These are phyloP conservation scores for Articulospora tetracladia DNA, from an alignment of 495 filamentous ascomycete species.

Conservation along the genomic window DNA sequence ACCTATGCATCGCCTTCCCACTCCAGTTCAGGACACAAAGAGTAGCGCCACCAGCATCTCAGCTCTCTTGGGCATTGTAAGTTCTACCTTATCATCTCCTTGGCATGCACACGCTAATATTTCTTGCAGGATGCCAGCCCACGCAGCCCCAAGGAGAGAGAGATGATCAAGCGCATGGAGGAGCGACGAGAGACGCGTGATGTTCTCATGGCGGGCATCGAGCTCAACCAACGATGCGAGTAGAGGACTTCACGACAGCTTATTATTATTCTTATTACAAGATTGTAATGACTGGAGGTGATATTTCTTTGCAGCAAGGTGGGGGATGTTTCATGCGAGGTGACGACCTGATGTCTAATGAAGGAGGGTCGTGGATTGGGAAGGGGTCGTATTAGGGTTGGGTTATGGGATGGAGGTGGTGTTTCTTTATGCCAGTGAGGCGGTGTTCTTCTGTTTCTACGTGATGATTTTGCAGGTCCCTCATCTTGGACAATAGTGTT, in stretches of 20 bases:
- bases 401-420: background rate
- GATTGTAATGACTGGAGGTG: slow-evolving; percentile 15
- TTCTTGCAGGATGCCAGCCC: slow-evolving; percentile 38
- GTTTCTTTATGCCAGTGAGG: background rate
- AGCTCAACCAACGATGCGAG: slow-evolving; percentile 13
- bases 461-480: background rate
- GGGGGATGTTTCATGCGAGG: background rate
- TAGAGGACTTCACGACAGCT: slow-evolving; percentile 10
- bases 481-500: background rate
- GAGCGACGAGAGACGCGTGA: slow-evolving; percentile 27
- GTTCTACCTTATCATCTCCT: background rate
- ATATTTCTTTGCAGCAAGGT: slow-evolving; percentile 1
- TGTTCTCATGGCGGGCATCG: slow-evolving; percentile 18
- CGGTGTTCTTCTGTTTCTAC: background rate
- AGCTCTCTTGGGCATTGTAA: slow-evolving; percentile 45
- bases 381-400: background rate
- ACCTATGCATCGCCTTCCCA: slow-evolving; percentile 20
- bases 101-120: slow-evolving; percentile 3
- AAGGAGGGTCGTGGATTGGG: background rate
- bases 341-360: slow-evolving; percentile 1
- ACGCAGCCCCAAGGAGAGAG: slow-evolving; percentile 48
- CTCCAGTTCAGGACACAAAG: slow-evolving; percentile 24
- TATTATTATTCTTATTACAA: slow-evolving; percentile 13
- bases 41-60: slow-evolving; percentile 49
- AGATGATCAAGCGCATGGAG: slow-evolving; percentile 46